Evolutionary conservation across 2,329 filamentous ascomycete species (phyloP), one percentile per base, ranked within the genome.

Genomic region (Clarireedia homoeocarpa): DNA sequence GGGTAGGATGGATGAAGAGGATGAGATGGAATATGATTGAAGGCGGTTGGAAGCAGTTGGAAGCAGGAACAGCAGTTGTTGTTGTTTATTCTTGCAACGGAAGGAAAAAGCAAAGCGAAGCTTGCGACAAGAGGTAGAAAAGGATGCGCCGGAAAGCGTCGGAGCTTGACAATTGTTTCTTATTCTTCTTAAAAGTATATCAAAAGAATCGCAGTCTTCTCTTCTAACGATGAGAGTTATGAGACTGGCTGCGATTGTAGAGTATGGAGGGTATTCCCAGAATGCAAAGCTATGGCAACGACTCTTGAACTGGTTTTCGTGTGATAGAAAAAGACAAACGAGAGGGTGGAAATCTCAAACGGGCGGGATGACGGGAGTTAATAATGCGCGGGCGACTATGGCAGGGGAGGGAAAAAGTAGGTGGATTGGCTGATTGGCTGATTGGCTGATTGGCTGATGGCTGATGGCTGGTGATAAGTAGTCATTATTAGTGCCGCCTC

Each of bases 111-210:
- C 36, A 55, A 58, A 59, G 59, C 55, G 55, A 59, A 57, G 44
- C 26, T 46, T 48, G 44, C 51, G 44, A 53, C 51, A 47, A 15
- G 36, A 12, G 39, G 6, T 30, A 20, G 39, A 48, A 4, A 23
- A 40, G 24, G 55, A 63, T 65, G 63, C 63, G 63, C 63, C 63
- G 62, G 62, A 47, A 53, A 61, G 30, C 38, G 46, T 61, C 58
- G 59, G 56, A 58, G 56, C 24, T 53, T 55, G 38, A n/a, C 17
- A 26, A 44, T 24, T 2, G 4, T 36, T 17, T 44, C 17, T 26
- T 55, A 20, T 17, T 50, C n/a, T 36, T 39, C 20, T 44, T 12
- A 36, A 44, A 50, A 20, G n/a, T 15, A 55, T 26, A 44, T 50
- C 26, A 44, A 55, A 44, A 44, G 52, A 50, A 42, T 55, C 38